phyloP scores from a whole-genome alignment of 768 basidiomycete genomes.

The Leccinellum albellum region DNA sequence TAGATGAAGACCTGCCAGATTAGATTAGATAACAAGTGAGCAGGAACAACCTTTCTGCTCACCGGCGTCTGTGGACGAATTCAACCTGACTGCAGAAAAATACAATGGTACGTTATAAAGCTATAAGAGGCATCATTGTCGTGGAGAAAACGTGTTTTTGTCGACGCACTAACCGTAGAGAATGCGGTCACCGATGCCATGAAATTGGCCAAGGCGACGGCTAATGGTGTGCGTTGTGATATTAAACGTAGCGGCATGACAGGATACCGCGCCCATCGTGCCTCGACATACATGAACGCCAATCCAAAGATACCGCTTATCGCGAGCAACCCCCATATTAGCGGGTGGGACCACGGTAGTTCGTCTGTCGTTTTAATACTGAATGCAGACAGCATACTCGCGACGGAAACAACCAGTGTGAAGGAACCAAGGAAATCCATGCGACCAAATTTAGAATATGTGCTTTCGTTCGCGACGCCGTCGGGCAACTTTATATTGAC shows the following conservation, averaged over 20 bases:
- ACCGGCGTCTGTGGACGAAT: constrained; percentile 71
- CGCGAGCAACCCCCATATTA: constrained; percentile 63
- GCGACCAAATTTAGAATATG: constrained; percentile 63
- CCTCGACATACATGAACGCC: constrained; percentile 77
- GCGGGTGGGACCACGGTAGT: constrained; percentile 68
- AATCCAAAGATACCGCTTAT: constrained; percentile 50
- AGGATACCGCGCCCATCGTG: constrained; percentile 73
- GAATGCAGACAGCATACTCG: constrained; percentile 70
- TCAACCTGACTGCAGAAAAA: constrained; percentile 76
- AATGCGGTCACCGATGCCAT: constrained; percentile 74
- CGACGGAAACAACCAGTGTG: constrained; percentile 70
- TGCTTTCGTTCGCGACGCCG: constrained; percentile 54
- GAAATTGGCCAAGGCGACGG: constrained; percentile 77
- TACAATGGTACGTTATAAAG: constrained; percentile 89
- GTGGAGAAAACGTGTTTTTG: background rate
- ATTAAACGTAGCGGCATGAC: constrained; percentile 87
- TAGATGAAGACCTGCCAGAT: constrained; percentile 68
- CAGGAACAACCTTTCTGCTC: constrained; percentile 20
- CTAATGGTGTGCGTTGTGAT: constrained; percentile 72
- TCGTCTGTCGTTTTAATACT: constrained; percentile 78
- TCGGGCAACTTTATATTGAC: constrained; percentile 75
- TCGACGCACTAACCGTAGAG: constrained; percentile 54
- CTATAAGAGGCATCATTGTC: constrained; percentile 31
- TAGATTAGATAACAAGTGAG: constrained; percentile 6
- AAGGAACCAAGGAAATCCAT: constrained; percentile 84